A percentile compares a stretch with the other conserved stretches of the same genome.
These are phyloP conservation scores for Galeopsis tetrahit DNA, from an alignment of 257 asterid genomes.

Conservation along the genomic window DNA sequence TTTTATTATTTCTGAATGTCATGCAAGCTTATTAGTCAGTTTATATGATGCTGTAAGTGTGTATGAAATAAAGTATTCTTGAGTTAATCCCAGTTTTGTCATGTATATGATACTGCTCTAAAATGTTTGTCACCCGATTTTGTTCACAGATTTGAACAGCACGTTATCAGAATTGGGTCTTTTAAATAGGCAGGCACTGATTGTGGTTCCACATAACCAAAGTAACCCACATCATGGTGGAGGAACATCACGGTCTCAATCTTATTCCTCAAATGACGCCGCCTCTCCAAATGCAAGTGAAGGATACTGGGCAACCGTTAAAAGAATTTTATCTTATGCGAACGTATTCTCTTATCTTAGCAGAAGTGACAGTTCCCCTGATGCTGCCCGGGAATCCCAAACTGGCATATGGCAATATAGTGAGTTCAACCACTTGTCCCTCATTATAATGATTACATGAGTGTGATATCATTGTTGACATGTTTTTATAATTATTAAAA, in stretches of 20 bases:
- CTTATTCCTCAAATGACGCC: slow-evolving; percentile 38
- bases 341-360: slow-evolving; percentile 78
- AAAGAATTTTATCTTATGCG: slow-evolving; percentile 66
- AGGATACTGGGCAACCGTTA: slow-evolving; percentile 76
- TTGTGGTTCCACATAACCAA: slow-evolving; percentile 56
- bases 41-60: not conserved
- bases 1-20: not conserved
- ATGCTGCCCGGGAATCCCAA: slow-evolving; percentile 54
- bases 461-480: not conserved
- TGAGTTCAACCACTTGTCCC: slow-evolving; percentile 39
- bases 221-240: slow-evolving; percentile 41
- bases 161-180: slow-evolving; percentile 75
- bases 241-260: slow-evolving; percentile 42
- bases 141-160: slow-evolving; percentile 61
- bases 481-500: not conserved
- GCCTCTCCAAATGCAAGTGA: slow-evolving; percentile 56
- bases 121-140: slow-evolving; percentile 14
- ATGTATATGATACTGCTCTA: not conserved
- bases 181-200: slow-evolving; percentile 74
- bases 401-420: slow-evolving; percentile 61
- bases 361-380: slow-evolving; percentile 49
- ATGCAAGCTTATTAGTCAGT: not conserved
- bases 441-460: not conserved
- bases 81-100: slow-evolving; percentile 8
- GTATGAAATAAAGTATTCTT: slow-evolving; percentile 6